These are phyloP conservation scores for Leishmania mexicana DNA, from an alignment of 208 protist genomes.

Conservation along the genomic window DNA sequence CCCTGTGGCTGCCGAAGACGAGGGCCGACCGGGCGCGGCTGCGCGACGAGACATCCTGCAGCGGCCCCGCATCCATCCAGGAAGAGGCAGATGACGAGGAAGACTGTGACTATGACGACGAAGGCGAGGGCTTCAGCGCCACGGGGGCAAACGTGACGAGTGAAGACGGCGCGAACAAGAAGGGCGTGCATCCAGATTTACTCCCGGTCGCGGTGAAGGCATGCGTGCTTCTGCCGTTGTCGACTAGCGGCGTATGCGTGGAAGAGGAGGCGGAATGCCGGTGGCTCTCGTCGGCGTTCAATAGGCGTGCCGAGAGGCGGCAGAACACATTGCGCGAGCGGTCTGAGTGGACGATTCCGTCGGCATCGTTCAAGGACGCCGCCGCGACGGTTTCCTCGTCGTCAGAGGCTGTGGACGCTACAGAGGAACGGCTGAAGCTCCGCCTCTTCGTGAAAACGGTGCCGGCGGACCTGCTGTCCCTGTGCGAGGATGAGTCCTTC, in stretches of 20 bases:
- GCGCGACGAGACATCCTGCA: constrained; percentile 1
- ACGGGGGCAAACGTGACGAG: background rate
- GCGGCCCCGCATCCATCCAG: background rate
- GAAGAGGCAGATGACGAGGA: background rate
- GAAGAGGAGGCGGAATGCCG: constrained; percentile 20
- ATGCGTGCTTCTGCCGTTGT: constrained; percentile 17
- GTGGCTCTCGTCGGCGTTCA: constrained; percentile 21
- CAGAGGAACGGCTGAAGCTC: constrained; percentile 26
- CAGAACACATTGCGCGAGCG: constrained; percentile 16
- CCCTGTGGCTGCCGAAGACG: constrained; percentile 27
- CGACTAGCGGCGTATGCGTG: background rate
- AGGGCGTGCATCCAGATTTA: constrained; percentile 5
- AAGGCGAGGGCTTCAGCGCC: background rate
- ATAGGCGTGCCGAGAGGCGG: background rate
- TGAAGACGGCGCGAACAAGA: background rate
- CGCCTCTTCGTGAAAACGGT: constrained; percentile 70
- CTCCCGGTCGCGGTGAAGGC: constrained; percentile 29
- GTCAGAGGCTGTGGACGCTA: background rate
- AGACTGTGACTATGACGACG: background rate
- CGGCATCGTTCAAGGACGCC: background rate
- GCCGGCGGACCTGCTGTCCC: constrained; percentile 43
- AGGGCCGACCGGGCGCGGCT: constrained; percentile 10
- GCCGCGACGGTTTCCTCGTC: background rate
- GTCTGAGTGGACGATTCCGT: constrained; percentile 20
- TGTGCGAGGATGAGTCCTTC: constrained; percentile 39